A percentile compares a stretch with the other conserved stretches of the same genome.
Evolutionary conservation across 2,329 filamentous ascomycete genomes (phyloP).

Genomic region (Colletotrichum melonis): DNA sequence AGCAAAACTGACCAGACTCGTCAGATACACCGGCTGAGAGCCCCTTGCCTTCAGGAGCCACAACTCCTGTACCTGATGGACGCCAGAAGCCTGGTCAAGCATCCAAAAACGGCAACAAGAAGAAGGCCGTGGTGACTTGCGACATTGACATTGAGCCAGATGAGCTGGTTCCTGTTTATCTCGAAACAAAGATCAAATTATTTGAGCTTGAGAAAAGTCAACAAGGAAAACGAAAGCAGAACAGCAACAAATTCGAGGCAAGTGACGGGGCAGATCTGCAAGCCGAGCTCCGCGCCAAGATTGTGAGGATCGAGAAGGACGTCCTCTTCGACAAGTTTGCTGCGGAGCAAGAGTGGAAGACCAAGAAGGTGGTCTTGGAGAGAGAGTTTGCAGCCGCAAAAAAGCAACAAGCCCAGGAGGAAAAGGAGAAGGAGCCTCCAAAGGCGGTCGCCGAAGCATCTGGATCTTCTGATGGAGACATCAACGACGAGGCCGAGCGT

Average conservation of each 20-base stretch:
- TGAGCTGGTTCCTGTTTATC: slow-evolving; percentile 78
- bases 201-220: slow-evolving; percentile 67
- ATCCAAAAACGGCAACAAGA: slow-evolving; percentile 44
- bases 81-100: slow-evolving; percentile 21
- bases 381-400: slow-evolving; percentile 67
- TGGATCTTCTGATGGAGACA: slow-evolving; percentile 54
- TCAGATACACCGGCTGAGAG: slow-evolving; percentile 62
- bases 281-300: slow-evolving; percentile 76
- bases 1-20: not conserved
- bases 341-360: slow-evolving; percentile 75
- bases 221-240: slow-evolving; percentile 56
- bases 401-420: slow-evolving; percentile 50
- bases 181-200: slow-evolving; percentile 78
- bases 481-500: slow-evolving; percentile 67
- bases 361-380: slow-evolving; percentile 68
- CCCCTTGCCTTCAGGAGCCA: slow-evolving; percentile 61
- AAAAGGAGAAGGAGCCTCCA: slow-evolving; percentile 39
- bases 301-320: slow-evolving; percentile 82
- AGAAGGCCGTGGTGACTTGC: slow-evolving; percentile 61
- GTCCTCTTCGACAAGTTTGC: slow-evolving; percentile 77
- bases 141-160: slow-evolving; percentile 82
- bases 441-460: slow-evolving; percentile 34
- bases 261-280: slow-evolving; percentile 64
- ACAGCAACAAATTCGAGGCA: slow-evolving; percentile 46
- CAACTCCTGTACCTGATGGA: slow-evolving; percentile 55